Base-by-base conservation (phyloP, 2,329 filamentous ascomycete species). In the Colletotrichum shisoi region DNA sequence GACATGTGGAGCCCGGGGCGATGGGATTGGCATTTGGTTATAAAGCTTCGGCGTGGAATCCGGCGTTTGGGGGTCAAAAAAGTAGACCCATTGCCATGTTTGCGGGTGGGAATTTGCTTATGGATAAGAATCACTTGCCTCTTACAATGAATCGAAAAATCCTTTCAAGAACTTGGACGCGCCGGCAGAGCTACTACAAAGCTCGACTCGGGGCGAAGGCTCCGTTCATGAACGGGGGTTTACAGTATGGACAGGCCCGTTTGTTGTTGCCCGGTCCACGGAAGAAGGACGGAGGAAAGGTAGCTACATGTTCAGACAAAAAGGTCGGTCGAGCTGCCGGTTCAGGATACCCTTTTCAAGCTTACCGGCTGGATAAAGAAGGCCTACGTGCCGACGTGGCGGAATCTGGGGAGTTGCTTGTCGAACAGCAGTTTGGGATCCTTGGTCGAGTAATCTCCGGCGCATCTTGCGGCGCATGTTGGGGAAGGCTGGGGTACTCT, bases 1-100 rank as follows among this genome's bases (percentile, higher is more conserved):
- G 45, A 24, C 24, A 15, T 34, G 9, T 34, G 37, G 15, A 40
- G 34, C 27, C 27, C 27, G 27, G 27, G 37, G 21, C 8, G 19
- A 42, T n/a, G 45, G 19, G 17, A 59, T 11, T 34, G 45, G 27
- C 42, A 40, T 12, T 46, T 42, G 37, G 19, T 13, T 13, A n/a
- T 19, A 34, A 21, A 5, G 21, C 21, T 59, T 42, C 21, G 34
- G 57, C 34, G 17, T 59, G 9, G 45, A 2, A 51, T 42, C 34
- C 34, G 57, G 57, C 57, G 57, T 59, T 42, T 51, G 9, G 57
- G 57, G 56, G 56, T 40, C 46, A 27, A 59, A 59, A 59, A 42
- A 21, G 45, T n/a, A 58, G 56, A 59, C 34, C 13, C 9, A 13
- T 59, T 49, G 57, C 34, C 27, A 17, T 49, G 27, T 8, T 39